Evolutionary conservation across 2,329 filamentous ascomycete genomes (phyloP).

Genomic region (Diaporthe amygdali): DNA sequence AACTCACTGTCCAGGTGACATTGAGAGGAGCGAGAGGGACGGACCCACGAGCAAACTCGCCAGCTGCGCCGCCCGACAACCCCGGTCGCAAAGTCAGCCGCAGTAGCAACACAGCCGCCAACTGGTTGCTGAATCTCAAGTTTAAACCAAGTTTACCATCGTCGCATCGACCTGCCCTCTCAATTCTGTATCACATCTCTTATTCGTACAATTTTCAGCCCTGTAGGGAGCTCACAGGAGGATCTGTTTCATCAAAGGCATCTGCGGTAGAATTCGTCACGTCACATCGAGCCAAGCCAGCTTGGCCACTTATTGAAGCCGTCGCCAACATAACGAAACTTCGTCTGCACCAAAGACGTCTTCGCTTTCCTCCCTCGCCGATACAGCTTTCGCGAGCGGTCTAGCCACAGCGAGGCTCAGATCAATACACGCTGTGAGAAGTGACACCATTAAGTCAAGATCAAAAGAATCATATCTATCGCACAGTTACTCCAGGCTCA

Average conservation of each 20-base stretch:
- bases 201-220: background rate
- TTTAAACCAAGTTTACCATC: background rate
- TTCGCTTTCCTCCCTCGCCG: background rate
- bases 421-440: no score
- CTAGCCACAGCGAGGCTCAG: background rate
- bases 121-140: background rate
- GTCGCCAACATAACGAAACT: background rate
- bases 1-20: background rate
- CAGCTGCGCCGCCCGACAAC: background rate
- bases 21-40: background rate
- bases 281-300: background rate
- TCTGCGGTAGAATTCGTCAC: background rate
- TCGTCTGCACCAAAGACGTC: background rate
- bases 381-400: background rate
- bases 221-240: background rate
- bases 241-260: background rate
- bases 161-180: background rate
- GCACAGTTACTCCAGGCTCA: background rate
- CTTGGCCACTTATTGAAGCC: background rate
- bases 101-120: constrained; percentile 1
- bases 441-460: background rate
- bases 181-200: background rate
- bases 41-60: background rate
- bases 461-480: background rate
- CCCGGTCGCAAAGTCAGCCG: background rate